A percentile compares a stretch with the other conserved stretches of the same genome.
These are phyloP conservation scores for Shiraia bambusicola DNA, from an alignment of 2,329 filamentous ascomycete species.

Conservation along the genomic window DNA sequence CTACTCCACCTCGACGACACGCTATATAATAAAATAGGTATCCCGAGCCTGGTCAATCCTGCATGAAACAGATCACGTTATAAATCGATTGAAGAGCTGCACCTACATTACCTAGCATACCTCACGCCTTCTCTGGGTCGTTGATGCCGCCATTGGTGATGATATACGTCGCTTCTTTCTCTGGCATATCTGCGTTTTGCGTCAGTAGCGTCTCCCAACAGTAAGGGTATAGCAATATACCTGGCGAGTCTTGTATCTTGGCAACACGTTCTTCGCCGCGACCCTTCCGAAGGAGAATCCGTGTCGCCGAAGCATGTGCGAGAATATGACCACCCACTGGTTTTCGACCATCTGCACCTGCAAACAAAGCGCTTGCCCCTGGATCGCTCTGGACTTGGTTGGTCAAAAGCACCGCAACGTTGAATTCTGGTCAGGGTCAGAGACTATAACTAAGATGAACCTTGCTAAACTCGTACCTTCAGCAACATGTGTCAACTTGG, in stretches of 20 bases:
- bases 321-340: slow-evolving; percentile 68
- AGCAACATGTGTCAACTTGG: slow-evolving; percentile 64
- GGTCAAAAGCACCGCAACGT: slow-evolving; percentile 60
- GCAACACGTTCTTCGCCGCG: slow-evolving; percentile 70
- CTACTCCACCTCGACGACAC: too few relatives aligned
- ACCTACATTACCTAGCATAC: not conserved
- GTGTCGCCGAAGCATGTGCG: slow-evolving; percentile 67
- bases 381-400: slow-evolving; percentile 73
- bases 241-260: slow-evolving; percentile 68
- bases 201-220: slow-evolving; percentile 14
- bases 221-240: slow-evolving; percentile 45
- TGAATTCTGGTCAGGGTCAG: slow-evolving; percentile 57
- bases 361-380: slow-evolving; percentile 67
- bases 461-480: slow-evolving; percentile 50
- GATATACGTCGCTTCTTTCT: slow-evolving; percentile 68
- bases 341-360: slow-evolving; percentile 67
- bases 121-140: slow-evolving; percentile 63
- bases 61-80: too few relatives aligned
- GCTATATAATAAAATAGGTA: too few relatives aligned
- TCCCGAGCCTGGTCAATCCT: too few relatives aligned
- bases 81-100: too few relatives aligned
- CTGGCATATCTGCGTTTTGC: slow-evolving; percentile 60
- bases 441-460: too few relatives aligned
- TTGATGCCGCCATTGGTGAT: slow-evolving; percentile 70
- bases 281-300: slow-evolving; percentile 67